Evolutionary conservation across 805 yeast species (phyloP), one percentile per base, ranked within the genome.

Genomic region (Saturnispora diversa): DNA sequence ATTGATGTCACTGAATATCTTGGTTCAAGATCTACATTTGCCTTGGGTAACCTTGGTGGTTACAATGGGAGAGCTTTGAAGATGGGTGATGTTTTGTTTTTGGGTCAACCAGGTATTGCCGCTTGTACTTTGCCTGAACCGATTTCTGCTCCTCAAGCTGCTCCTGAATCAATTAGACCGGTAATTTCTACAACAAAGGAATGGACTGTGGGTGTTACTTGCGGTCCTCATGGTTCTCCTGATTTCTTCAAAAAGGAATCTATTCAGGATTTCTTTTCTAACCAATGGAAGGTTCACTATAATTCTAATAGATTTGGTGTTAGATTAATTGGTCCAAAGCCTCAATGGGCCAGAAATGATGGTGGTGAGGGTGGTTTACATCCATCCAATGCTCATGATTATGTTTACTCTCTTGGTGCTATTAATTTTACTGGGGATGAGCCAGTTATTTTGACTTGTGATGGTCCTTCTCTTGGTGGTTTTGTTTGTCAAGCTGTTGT

Each of bases 331-430:
- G 97, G 97, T 33, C 97, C 97, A 43, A 90, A 87, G 62, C 98
- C 97, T 10, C 72, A 75, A 56, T 92, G 97, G 98, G 96, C 97
- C 10, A 77, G 98, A 66, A 60, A 72, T 8, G 95, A 87, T 59
- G 98, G 97, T 64, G 98, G 97, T 45, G 95, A 87, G 54, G 98
- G 92, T 44, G 98, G 98, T 43, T 70, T 90, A 56, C 98, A 90
- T 66, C 98, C 98, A 37, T 87, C 97, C n/a, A 90, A 90, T 63
- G 88, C 95, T 31, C 97, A 90, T 59, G 98, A 90, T 66, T 92
- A 90, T 56, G 97, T 90, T 39, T 90, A 90, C 60, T 86, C 97
- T 1, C 66, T 87, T 39, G 97, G 98, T 53, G 97, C 98, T 22
- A 81, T 90, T 60, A 92, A 92, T 64, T 92, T 92, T 60, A 92